Base-by-base conservation (phyloP, 2,329 filamentous ascomycete species). In the Lecanosticta acicola region DNA sequence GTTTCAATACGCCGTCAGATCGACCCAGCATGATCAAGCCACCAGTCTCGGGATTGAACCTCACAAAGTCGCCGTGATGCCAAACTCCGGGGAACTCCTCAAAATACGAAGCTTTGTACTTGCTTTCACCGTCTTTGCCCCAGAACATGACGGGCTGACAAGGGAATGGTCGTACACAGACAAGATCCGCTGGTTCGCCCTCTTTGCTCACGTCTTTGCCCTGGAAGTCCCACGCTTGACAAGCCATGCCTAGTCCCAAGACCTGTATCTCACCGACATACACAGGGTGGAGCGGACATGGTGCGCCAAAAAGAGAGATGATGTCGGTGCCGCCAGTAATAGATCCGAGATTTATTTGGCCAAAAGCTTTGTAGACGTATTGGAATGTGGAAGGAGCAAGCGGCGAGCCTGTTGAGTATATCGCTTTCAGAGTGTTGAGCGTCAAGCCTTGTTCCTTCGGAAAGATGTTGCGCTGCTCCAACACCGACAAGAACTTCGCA, bases 301-400 rank as follows among this genome's bases (percentile, higher is more conserved):
- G 86, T 0, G 87, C 84, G 35, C 90, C 91, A 60, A 97, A 98
- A 26, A 97, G 79, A 1, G 90, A 95, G 54, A 97, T 87, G 59
- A 97, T 97, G 64, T 98, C 93, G 2, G 91, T 97, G 40, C 91
- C 93, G 32, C 93, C 93, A 0, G 91, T 97, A 61, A 98, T 97
- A 46, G 87, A 94, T 39, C 83, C 88, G 5, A 97, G 79, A 66
- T 96, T 91, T 55, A 97, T 75, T n/a, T 78, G 72, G 1, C 89
- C 88, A 61, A 97, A 94, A 1, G 85, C 84, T 19, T 78, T 71
- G 70, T 97, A 96, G 43, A 96, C 82, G 61, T 94, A 97, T 46
- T 80, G 75, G 68, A 96, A 97, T 1, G 93, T 97, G 1, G 88
- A 94, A 0, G 93, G 91, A 0, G 91, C 89, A 1, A 98, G 73